Base-by-base conservation (phyloP, 2,329 filamentous ascomycete genomes). In the Xylaria polymorpha region DNA sequence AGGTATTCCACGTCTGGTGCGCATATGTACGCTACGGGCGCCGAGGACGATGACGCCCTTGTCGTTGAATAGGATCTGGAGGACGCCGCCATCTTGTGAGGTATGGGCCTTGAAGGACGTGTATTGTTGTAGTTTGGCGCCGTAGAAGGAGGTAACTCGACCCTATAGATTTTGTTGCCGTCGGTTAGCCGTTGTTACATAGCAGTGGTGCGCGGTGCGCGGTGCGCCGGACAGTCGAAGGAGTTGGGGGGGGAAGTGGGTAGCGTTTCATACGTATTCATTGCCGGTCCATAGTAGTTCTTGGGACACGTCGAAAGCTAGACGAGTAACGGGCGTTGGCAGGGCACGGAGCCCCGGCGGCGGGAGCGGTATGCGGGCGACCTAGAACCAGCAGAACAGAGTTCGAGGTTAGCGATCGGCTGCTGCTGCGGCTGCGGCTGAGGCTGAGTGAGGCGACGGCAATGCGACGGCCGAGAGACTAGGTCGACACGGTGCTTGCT, bases 211-310 rank as follows among this genome's bases (percentile, higher is more conserved):
- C 1, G 18, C 20, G 10, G 25, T 53, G 50, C 25, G 25, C 50
- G 7, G 15, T 2, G 6, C 7, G 15, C 50, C 7, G 15, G 6
- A 12, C 7, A 29, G 46, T 39, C 32, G 32, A 20, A 20, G 10
- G 1, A 41, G 14, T 32, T 25, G 29, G 25, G 18, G 50, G 15
- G 18, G 50, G 15, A 6, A 22, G 15, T 44, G 20, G 44, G 4
- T 29, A 35, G 74, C 76, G 15, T 25, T 12, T 59, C 88, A 84
- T 85, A 96, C 93, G 85, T 91, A 93, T 83, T 96, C 93, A 80
- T 96, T 97, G 56, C 94, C 97, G 3, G 91, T 90, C 96, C 97
- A 99, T 62, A 99, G 83, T 43, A 99, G 86, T 80, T 99, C 96
- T 80, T 97, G 92, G 46, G 87, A 86, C 66, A 91, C 92, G 80